Evolutionary conservation across 495 filamentous ascomycete genomes (phyloP), one percentile per base, ranked within the genome.

Genomic region (Hypoxylon intermedium): DNA sequence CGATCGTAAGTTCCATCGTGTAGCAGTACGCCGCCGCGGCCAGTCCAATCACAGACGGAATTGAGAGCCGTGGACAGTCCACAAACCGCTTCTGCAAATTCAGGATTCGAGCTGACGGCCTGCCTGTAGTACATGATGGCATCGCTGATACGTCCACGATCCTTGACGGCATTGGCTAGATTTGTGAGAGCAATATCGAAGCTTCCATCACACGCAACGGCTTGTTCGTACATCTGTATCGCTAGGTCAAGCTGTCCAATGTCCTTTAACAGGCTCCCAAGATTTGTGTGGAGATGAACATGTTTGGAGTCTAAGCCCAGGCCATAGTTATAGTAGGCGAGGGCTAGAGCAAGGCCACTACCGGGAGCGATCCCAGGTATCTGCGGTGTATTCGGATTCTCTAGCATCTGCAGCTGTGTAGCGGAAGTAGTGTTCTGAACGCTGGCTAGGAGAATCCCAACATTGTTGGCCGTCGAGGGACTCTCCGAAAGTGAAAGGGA

Each of bases 101-200:
- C 89, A 0, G 94, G 94, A 63, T 93, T 99, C 26, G 91, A 85
- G 40, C 83, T 81, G 43, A 99, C 94, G 26, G 94, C 94, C 56
- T 93, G 85, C 61, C 84, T 87, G 77, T 99, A 99, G 71, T 95
- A 98, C 13, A 75, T 74, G 45, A 99, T 97, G 4, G 94, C 95
- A 61, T 99, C 94, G 52, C 85, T 90, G 57, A 97, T 90, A 38
- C 88, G 84, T 9, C 95, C 95, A 69, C 95, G 90, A 72, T 99
- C 94, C 74, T 98, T 99, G 42, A 99, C 94, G 0, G 94, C 94
- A 74, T 99, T 99, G 21, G 94, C 94, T 47, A 99, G 79, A 69
- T 99, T 99, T 26, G 94, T 96, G 42, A 99, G 79, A 3, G 95
- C 94, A 65, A 99, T 98, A 63, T 99, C 94, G 67, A 99, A 99